A percentile compares a stretch with the other conserved stretches of the same genome.
These are phyloP conservation scores for Candida koratica DNA, from an alignment of 805 yeast species.

Conservation along the genomic window DNA sequence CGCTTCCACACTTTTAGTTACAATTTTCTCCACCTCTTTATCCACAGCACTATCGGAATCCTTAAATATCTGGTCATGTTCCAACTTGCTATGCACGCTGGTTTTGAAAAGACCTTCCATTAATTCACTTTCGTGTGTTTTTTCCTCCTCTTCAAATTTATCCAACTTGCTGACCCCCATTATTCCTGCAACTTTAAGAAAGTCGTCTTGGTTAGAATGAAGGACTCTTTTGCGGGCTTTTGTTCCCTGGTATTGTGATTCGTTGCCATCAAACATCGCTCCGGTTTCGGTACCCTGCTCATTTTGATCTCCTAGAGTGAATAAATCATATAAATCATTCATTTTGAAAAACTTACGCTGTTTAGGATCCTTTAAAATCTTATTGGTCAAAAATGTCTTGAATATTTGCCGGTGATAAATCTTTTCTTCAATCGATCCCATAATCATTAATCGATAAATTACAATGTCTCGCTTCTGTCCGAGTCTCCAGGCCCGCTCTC, in stretches of 20 bases:
- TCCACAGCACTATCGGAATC: conserved; percentile 49
- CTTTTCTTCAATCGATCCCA: conserved; percentile 95
- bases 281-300: conserved; percentile 54
- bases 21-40: conserved; percentile 56
- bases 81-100: conserved; percentile 65
- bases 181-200: conserved; percentile 57
- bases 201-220: conserved; percentile 57
- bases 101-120: conserved; percentile 67
- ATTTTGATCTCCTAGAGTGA: conserved; percentile 73
- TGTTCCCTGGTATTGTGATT: conserved; percentile 4
- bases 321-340: conserved; percentile 87
- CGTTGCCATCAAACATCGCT: conserved; percentile 8
- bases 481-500: conserved; percentile 95
- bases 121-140: conserved; percentile 55
- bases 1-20: conserved; percentile 51
- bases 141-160: conserved; percentile 42
- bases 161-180: conserved; percentile 74
- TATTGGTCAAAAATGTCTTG: conserved; percentile 89
- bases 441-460: conserved; percentile 85
- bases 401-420: conserved; percentile 95
- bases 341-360: conserved; percentile 89
- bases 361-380: conserved; percentile 91
- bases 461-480: conserved; percentile 93
- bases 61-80: conserved; percentile 74
- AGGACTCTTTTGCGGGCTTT: conserved; percentile 6